These are phyloP conservation scores for Salix viminalis DNA, from an alignment of 345 rosid genomes.

Conservation along the genomic window DNA sequence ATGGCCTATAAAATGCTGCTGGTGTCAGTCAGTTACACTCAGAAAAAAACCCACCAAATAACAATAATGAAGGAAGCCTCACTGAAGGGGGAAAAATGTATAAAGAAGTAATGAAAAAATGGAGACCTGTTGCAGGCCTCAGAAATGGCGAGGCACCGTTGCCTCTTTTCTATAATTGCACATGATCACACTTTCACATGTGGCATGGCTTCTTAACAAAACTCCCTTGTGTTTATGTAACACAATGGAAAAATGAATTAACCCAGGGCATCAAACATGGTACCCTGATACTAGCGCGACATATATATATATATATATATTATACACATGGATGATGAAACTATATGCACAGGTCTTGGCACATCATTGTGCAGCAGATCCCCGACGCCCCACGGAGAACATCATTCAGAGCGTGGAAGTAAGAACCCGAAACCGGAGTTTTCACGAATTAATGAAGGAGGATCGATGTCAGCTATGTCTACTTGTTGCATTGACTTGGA, in stretches of 20 bases:
- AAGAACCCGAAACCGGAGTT: constrained; percentile 92
- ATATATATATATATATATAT: neutral
- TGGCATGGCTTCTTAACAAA: constrained; percentile 38
- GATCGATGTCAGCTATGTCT: constrained; percentile 80
- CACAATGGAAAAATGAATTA: constrained; percentile 40
- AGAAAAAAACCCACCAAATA: constrained; percentile 14
- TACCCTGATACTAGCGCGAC: constrained; percentile 17
- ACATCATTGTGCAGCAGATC: neutral
- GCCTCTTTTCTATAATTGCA: constrained; percentile 23
- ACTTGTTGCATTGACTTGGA: constrained; percentile 90
- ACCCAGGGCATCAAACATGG: constrained; percentile 25
- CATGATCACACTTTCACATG: constrained; percentile 28
- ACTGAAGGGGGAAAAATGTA: neutral
- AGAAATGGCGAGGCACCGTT: constrained; percentile 19
- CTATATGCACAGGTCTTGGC: constrained; percentile 28
- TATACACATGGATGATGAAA: constrained; percentile 35
- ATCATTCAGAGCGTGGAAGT: constrained; percentile 74
- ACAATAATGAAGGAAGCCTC: neutral
- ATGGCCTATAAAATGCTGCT: constrained; percentile 34
- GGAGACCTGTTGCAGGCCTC: constrained; percentile 20
- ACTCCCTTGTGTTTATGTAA: constrained; percentile 39
- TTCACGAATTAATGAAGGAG: constrained; percentile 79
- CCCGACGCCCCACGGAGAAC: neutral
- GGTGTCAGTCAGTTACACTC: constrained; percentile 16
- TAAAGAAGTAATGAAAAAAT: neutral